A percentile compares a stretch with the other conserved stretches of the same genome.
Conservation (phyloP, 306 rosid genomes). For the Rosa lucieae region DNA sequence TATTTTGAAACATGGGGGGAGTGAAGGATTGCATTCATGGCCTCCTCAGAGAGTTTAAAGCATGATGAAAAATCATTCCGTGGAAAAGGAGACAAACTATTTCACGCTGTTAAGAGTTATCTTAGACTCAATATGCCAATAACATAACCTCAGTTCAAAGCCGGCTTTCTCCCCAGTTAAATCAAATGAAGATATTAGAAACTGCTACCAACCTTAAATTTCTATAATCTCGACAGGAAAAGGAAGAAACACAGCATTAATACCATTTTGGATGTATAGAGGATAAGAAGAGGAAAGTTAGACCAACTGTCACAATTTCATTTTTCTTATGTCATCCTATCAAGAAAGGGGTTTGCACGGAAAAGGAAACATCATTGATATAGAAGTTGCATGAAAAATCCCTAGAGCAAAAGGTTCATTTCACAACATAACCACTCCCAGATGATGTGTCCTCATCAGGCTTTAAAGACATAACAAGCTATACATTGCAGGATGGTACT, state of each 20-base stretch:
- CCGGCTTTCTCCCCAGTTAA: neutral
- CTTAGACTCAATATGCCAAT: neutral
- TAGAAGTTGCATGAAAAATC: neutral
- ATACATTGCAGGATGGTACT: constrained; percentile 19
- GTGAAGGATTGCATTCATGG: neutral
- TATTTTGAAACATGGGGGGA: neutral
- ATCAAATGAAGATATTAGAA: neutral
- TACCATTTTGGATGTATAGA: neutral
- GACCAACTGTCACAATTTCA: neutral
- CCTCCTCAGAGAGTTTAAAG: constrained; percentile 9
- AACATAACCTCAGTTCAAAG: neutral
- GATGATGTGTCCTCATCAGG: neutral
- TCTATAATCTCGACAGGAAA: neutral
- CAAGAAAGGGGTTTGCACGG: neutral
- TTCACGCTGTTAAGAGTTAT: neutral
- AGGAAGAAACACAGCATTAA: neutral
- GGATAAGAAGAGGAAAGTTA: neutral
- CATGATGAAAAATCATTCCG: neutral
- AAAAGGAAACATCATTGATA: neutral
- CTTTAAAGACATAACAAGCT: neutral
- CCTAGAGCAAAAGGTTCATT: neutral
- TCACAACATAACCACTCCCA: neutral
- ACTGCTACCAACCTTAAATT: neutral
- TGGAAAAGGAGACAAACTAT: neutral
- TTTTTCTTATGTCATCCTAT: neutral